Evolutionary conservation across 1,139 yeast species (phyloP), one percentile per base, ranked within the genome.

Genomic region (Debaryomycetaceae sp.): DNA sequence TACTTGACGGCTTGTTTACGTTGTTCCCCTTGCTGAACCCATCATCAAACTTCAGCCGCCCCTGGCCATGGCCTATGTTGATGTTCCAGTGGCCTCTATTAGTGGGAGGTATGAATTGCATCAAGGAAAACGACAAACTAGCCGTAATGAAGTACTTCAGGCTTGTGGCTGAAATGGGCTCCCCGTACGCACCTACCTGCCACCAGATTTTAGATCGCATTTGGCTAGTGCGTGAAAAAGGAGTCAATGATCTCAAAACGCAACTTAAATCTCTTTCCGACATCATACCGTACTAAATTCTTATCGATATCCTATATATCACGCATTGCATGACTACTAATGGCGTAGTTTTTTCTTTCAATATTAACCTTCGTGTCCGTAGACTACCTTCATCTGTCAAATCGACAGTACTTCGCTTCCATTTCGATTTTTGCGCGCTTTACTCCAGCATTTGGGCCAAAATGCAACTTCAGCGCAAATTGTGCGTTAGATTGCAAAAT

Each of bases 31-130:
- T 54, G 32, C 52, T 65, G 32, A 47, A 34, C 11, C 16, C 42
- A 42, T 26, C 13, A 51, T 35, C 48, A 58, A 17, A 24, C 49
- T 58, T 50, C 15, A 43, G 35, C 17, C 16, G 9, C 17, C 14
- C 53, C 38, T 43, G 53, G 18, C 57, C 56, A 41, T 50, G 53
- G 19, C 50, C 62, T 6, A 48, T 63, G 28, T 59, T 70, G 63
- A 59, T 72, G 65, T 50, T 81, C 15, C 84, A 79, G 49, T 74
- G 82, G 69, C 80, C 84, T 15, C 72, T 79, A 51, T 63, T 75
- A 38, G 65, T 78, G 3, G 77, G 82, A 1, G 88, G 86, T 0
- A 49, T 73, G 44, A 72, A 74, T 45, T 74, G 80, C 39, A 60
- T 70, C 15, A 61, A 67, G 15, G 64, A 63, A 15, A 58, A 59